These are phyloP conservation scores for Eurotiales sp. DNA, from an alignment of 2,329 filamentous ascomycete genomes.

Conservation along the genomic window DNA sequence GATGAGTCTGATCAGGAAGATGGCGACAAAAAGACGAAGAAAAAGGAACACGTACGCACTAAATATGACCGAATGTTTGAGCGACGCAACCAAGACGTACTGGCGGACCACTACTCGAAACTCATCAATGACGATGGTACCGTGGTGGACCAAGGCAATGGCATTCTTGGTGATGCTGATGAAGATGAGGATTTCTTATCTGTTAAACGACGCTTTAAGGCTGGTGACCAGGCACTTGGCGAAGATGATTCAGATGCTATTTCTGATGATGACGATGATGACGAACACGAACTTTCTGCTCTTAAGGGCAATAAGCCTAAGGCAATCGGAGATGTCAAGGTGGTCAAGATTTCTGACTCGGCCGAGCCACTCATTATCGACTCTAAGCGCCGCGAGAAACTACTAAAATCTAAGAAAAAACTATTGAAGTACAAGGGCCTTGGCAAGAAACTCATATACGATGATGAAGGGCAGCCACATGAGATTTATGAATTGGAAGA, in stretches of 20 bases:
- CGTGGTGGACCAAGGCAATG: slow-evolving; percentile 35
- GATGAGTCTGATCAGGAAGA: slow-evolving; percentile 48
- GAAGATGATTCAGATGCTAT: slow-evolving; percentile 23
- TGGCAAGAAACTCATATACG: slow-evolving; percentile 81
- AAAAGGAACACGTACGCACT: slow-evolving; percentile 74
- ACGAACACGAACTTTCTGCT: slow-evolving; percentile 35
- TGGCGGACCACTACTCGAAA: slow-evolving; percentile 91
- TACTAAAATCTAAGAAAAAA: slow-evolving; percentile 93
- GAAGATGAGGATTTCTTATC: slow-evolving; percentile 79
- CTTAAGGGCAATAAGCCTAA: not conserved
- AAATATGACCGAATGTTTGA: slow-evolving; percentile 99
- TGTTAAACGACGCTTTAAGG: slow-evolving; percentile 81
- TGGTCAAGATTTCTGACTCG: slow-evolving; percentile 52
- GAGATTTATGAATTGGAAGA: slow-evolving; percentile 83
- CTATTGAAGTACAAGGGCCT: slow-evolving; percentile 85
- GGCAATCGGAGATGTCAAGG: slow-evolving; percentile 23
- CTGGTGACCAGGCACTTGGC: slow-evolving; percentile 58
- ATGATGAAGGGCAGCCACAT: slow-evolving; percentile 84
- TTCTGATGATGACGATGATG: slow-evolving; percentile 25
- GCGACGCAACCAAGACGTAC: slow-evolving; percentile 87
- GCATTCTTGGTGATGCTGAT: slow-evolving; percentile 50
- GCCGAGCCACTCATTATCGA: slow-evolving; percentile 75
- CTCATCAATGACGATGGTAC: slow-evolving; percentile 64
- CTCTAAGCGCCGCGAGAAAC: slow-evolving; percentile 90
- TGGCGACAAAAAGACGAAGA: slow-evolving; percentile 51